Evolutionary conservation across 2,329 filamentous ascomycete species (phyloP).

Genomic region (Colletotrichum paranaense): DNA sequence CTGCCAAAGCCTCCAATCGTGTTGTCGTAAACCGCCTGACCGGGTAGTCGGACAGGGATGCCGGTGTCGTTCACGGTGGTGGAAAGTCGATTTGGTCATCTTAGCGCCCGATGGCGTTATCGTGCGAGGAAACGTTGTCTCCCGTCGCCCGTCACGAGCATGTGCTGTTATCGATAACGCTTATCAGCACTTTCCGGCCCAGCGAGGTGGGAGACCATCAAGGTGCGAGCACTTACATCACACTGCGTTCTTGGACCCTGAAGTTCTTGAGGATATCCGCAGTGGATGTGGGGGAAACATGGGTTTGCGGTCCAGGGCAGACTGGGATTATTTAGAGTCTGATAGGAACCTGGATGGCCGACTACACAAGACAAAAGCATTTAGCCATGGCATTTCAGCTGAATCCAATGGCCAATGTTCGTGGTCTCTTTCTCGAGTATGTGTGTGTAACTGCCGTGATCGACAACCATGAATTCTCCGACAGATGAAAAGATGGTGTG

Average conservation of each 20-base stretch:
- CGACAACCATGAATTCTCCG: constrained; percentile 8
- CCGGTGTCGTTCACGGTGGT: background rate
- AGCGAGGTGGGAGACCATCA: constrained; percentile 13
- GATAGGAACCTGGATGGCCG: constrained; percentile 23
- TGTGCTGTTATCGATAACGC: constrained; percentile 8
- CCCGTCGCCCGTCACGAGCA: background rate
- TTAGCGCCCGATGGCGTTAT: constrained; percentile 33
- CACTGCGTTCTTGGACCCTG: constrained; percentile 6
- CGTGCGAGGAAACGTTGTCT: background rate
- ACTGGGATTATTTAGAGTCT: background rate
- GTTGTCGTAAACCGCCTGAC: constrained; percentile 24
- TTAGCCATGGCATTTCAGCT: background rate
- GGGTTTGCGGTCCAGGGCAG: background rate
- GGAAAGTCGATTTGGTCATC: constrained; percentile 20
- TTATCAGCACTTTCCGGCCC: background rate
- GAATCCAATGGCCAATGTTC: background rate
- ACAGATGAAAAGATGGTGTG: constrained; percentile 18
- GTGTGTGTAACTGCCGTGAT: background rate
- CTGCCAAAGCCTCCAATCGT: constrained; percentile 11
- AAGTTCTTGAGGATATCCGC: background rate
- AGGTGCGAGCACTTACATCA: background rate
- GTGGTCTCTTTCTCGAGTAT: background rate
- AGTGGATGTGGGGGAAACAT: background rate
- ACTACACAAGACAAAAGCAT: background rate
- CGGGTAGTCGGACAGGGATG: constrained; percentile 28